A percentile compares a stretch with the other conserved stretches of the same genome.
phyloP scores from a whole-genome alignment of 805 yeast genomes.

The Zygosaccharomyces gambellarensis region DNA sequence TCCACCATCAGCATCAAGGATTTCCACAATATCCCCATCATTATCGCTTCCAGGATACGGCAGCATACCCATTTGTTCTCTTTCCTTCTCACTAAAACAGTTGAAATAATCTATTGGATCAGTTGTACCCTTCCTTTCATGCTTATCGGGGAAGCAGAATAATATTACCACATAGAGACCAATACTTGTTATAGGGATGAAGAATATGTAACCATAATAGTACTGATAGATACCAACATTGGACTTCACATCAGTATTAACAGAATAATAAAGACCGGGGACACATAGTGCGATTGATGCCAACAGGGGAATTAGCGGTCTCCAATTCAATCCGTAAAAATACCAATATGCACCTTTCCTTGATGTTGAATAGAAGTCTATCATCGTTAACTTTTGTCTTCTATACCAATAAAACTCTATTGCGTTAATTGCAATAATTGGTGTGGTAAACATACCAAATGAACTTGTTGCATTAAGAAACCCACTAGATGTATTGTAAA shows the following conservation, averaged over 20 bases:
- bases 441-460: slow-evolving; percentile 38
- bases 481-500: slow-evolving; percentile 36
- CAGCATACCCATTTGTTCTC: slow-evolving; percentile 16
- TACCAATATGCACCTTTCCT: slow-evolving; percentile 22
- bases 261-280: slow-evolving; percentile 21
- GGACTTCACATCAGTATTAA: slow-evolving; percentile 9
- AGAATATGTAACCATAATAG: slow-evolving; percentile 22
- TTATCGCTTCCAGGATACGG: slow-evolving; percentile 2
- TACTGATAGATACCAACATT: slow-evolving; percentile 20
- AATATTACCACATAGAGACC: slow-evolving; percentile 13
- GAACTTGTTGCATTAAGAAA: slow-evolving; percentile 38
- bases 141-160: slow-evolving; percentile 15
- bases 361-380: slow-evolving; percentile 34
- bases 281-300: slow-evolving; percentile 18
- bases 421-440: slow-evolving; percentile 35
- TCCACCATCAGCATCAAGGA: slow-evolving; percentile 2
- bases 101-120: slow-evolving; percentile 24
- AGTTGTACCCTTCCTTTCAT: slow-evolving; percentile 11
- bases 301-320: slow-evolving; percentile 13
- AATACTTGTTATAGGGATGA: slow-evolving; percentile 20
- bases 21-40: not conserved
- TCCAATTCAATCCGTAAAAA: slow-evolving; percentile 18
- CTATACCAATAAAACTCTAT: slow-evolving; percentile 37
- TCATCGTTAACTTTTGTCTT: slow-evolving; percentile 30
- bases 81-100: slow-evolving; percentile 21